A percentile compares a stretch with the other conserved stretches of the same genome.
Evolutionary conservation across 1,139 yeast genomes (phyloP).

Genomic region (Protomyces inouyei): DNA sequence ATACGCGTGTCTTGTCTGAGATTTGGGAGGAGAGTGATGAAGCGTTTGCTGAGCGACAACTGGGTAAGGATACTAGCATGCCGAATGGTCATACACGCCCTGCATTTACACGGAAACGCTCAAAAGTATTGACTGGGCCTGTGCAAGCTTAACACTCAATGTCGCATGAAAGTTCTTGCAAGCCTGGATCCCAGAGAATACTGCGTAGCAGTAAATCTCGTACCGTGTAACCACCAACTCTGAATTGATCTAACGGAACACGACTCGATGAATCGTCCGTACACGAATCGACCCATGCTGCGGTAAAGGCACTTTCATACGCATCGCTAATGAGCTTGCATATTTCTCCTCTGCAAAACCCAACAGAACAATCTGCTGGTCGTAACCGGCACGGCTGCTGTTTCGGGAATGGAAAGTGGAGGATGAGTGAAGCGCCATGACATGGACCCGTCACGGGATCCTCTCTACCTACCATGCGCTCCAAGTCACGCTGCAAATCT

Average conservation of each 20-base stretch:
- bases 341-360: background rate
- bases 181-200: background rate
- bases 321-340: background rate
- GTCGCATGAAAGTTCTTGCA: background rate
- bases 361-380: background rate
- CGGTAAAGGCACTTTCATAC: background rate
- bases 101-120: background rate
- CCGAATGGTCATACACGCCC: background rate
- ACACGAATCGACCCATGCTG: background rate
- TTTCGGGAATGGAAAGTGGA: background rate
- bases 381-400: background rate
- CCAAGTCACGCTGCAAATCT: background rate
- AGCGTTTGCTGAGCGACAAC: slow-evolving; percentile 4
- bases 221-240: background rate
- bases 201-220: background rate
- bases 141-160: background rate
- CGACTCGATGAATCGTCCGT: background rate
- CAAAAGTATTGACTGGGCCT: background rate
- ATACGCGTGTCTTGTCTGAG: slow-evolving; percentile 6
- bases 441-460: background rate
- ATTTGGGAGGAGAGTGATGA: slow-evolving; percentile 16
- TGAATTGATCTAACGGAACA: background rate
- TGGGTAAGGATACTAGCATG: background rate
- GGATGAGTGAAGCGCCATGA: background rate
- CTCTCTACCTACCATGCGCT: background rate